Percentiles rank a stretch among this genome's conserved stretches.
Evolutionary conservation across 441 rosid species (phyloP).

Genomic region (Aquilaria agallochum): DNA sequence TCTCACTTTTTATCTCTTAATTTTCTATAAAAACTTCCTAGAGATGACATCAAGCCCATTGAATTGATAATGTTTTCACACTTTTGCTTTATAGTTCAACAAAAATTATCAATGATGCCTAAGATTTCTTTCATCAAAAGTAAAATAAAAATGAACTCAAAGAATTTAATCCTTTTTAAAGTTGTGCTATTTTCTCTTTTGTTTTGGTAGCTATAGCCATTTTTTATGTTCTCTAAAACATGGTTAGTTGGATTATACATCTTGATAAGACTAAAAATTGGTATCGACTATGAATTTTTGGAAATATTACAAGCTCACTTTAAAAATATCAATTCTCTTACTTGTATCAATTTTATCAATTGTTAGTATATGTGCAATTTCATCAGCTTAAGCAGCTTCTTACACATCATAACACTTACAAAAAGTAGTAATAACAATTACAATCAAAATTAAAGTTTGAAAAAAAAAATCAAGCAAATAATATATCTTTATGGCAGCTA

Average conservation of each 20-base stretch:
- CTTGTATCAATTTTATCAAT: constrained; percentile 3
- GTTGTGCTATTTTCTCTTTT: not conserved
- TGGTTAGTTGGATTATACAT: not conserved
- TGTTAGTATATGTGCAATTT: not conserved
- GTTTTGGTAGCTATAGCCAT: not conserved
- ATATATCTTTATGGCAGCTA: not conserved
- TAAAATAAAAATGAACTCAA: not conserved
- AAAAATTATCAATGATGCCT: not conserved
- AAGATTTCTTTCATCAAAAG: constrained; percentile 1
- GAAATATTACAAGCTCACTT: not conserved
- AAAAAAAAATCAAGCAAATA: not conserved
- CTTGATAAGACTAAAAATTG: not conserved
- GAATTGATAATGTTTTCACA: constrained; percentile 2
- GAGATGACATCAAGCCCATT: constrained; percentile 2
- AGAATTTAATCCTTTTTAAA: not conserved
- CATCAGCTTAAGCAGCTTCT: not conserved
- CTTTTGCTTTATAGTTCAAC: not conserved
- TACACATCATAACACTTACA: not conserved
- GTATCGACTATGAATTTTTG: constrained; percentile 4
- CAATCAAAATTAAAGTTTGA: not conserved
- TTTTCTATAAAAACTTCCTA: not conserved
- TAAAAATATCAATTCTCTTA: not conserved
- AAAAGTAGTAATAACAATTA: not conserved
- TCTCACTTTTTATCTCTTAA: not conserved
- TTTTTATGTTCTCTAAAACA: constrained; percentile 1